A percentile compares a stretch with the other conserved stretches of the same genome.
phyloP scores from a whole-genome alignment of 257 asterid species.

The Solanum medicagineum region DNA sequence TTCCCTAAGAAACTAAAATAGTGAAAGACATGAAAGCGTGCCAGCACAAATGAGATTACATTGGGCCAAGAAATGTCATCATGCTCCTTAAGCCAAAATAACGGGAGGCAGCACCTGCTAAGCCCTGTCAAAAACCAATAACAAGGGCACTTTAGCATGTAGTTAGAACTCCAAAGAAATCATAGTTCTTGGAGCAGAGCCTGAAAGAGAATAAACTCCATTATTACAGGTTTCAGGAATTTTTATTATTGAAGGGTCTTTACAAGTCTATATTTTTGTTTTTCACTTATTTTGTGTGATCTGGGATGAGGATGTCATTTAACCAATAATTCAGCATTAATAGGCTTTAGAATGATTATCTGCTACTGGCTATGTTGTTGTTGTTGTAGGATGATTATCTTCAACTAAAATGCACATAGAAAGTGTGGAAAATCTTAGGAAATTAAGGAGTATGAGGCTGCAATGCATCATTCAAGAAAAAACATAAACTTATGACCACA shows the following conservation, averaged over 20 bases:
- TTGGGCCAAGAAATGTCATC: slow-evolving; percentile 69
- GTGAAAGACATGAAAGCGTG: background rate
- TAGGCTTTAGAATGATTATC: background rate
- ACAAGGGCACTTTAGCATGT: background rate
- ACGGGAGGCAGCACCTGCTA: slow-evolving; percentile 68
- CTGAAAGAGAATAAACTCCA: background rate
- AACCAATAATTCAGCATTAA: background rate
- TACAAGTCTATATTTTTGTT: background rate
- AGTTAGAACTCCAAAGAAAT: background rate
- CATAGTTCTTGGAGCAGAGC: background rate
- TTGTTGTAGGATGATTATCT: background rate
- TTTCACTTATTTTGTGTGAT: background rate
- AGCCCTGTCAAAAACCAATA: slow-evolving; percentile 50
- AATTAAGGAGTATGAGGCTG: background rate
- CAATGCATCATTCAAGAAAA: background rate
- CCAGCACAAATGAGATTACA: slow-evolving; percentile 38
- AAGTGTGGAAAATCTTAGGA: background rate
- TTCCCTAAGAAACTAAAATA: background rate
- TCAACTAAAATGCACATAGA: background rate
- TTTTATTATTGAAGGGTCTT: background rate
- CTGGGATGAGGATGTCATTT: background rate
- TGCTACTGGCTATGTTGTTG: too few relatives aligned
- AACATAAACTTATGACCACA: background rate
- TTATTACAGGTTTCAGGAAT: background rate
- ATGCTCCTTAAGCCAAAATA: slow-evolving; percentile 71